A percentile compares a stretch with the other conserved stretches of the same genome.
phyloP scores from a whole-genome alignment of 768 basidiomycete genomes.

The Termitomyces sp. region DNA sequence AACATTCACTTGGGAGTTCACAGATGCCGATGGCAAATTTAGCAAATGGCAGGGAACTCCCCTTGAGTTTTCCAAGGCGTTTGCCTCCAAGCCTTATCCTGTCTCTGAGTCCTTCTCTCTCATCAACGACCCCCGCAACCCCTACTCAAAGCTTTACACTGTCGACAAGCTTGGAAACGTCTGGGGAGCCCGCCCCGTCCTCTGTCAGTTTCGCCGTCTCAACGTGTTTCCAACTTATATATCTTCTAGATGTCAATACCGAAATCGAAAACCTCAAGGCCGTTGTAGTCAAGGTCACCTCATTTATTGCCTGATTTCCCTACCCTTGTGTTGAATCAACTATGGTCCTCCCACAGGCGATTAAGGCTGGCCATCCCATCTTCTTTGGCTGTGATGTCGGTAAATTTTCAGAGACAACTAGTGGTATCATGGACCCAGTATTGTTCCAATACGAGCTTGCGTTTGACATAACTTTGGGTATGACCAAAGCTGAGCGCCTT shows the following conservation, averaged over 20 bases:
- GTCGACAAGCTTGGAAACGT: slow-evolving; percentile 92
- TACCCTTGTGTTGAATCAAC: not conserved
- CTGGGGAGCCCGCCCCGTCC: slow-evolving; percentile 79
- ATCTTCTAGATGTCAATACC: slow-evolving; percentile 77
- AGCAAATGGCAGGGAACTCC: slow-evolving; percentile 79
- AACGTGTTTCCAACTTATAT: not conserved
- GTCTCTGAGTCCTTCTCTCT: slow-evolving; percentile 82
- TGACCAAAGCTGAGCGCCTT: slow-evolving; percentile 84
- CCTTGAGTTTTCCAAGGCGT: slow-evolving; percentile 69
- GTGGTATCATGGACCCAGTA: slow-evolving; percentile 84
- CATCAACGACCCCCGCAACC: slow-evolving; percentile 92
- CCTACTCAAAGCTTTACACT: slow-evolving; percentile 78
- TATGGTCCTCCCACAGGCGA: slow-evolving; percentile 33
- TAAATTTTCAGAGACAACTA: slow-evolving; percentile 63
- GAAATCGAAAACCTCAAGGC: slow-evolving; percentile 77
- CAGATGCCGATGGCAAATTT: slow-evolving; percentile 72
- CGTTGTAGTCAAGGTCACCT: slow-evolving; percentile 62
- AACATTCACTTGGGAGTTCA: slow-evolving; percentile 85
- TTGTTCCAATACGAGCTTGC: slow-evolving; percentile 86
- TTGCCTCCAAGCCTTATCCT: slow-evolving; percentile 50
- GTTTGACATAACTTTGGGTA: slow-evolving; percentile 73
- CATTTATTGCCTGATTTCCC: not conserved
- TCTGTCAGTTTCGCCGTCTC: slow-evolving; percentile 51
- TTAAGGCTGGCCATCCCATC: slow-evolving; percentile 85
- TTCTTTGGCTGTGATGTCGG: slow-evolving; percentile 99